A percentile compares a stretch with the other conserved stretches of the same genome.
Conservation (phyloP, 78 protist genomes). For the Protostelium mycophagum region DNA sequence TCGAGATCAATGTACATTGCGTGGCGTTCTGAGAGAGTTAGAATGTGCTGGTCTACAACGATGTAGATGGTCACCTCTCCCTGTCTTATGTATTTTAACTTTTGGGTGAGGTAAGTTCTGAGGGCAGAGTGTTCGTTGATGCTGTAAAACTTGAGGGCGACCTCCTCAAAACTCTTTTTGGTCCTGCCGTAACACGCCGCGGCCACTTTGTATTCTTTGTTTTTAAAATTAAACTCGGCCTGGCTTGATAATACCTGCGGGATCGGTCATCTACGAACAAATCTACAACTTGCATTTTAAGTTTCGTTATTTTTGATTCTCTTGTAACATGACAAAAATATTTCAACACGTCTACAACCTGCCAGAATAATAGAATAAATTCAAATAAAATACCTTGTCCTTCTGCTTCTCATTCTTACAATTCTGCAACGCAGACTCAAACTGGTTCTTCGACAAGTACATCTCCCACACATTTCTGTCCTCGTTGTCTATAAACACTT, state of each 20-base stretch:
- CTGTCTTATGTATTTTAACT: conserved; percentile 14
- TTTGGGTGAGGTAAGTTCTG: conserved; percentile 34
- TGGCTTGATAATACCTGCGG: conserved; percentile 61
- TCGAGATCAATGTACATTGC: conserved; percentile 76
- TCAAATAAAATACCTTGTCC: background rate
- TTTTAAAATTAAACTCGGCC: conserved; percentile 64
- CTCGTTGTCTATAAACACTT: conserved; percentile 26
- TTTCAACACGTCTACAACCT: too few relatives aligned
- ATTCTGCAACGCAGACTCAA: conserved; percentile 53
- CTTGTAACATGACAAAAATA: background rate
- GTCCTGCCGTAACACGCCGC: conserved; percentile 81
- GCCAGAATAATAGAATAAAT: background rate
- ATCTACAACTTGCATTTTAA: too few relatives aligned
- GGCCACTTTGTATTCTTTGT: conserved; percentile 41
- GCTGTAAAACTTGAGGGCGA: conserved; percentile 72
- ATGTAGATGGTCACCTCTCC: background rate
- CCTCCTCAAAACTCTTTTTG: conserved; percentile 70
- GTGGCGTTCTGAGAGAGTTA: conserved; percentile 30
- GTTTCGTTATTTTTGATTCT: conserved; percentile 5
- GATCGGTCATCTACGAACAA: too few relatives aligned
- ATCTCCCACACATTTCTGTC: conserved; percentile 72
- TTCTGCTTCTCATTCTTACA: conserved; percentile 12
- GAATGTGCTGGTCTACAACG: background rate
- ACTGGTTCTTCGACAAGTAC: conserved; percentile 52
- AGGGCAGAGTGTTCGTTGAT: conserved; percentile 60